Conservation (phyloP, 2,329 filamentous ascomycete genomes). For the Pyricularia grisea region DNA sequence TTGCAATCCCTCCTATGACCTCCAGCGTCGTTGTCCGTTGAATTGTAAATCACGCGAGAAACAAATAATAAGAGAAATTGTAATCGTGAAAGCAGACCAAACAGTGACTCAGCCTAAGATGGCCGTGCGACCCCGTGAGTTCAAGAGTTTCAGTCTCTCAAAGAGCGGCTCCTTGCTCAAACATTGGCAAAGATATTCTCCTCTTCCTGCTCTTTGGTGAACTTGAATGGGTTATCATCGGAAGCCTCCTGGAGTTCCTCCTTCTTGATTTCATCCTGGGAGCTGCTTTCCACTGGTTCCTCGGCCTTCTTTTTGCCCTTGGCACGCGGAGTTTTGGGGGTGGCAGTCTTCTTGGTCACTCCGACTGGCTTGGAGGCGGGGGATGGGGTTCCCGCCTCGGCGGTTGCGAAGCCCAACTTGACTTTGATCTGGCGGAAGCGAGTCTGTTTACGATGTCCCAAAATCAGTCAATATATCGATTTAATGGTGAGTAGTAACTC, state of each 20-base stretch:
- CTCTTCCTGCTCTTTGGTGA: neutral
- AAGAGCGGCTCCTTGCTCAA: neutral
- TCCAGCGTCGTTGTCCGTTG: neutral
- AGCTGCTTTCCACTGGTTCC: neutral
- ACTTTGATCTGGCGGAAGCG: conserved; percentile 41
- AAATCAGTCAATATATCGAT: neutral
- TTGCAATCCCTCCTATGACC: no score
- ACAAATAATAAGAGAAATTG: neutral
- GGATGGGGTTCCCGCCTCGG: neutral
- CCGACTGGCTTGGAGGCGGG: neutral
- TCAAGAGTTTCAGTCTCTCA: neutral
- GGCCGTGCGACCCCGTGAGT: neutral
- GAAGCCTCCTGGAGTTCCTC: neutral
- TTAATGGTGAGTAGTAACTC: neutral
- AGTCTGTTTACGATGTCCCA: conserved; percentile 18
- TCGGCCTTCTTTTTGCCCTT: neutral
- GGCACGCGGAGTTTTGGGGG: neutral
- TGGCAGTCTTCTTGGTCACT: neutral
- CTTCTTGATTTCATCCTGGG: neutral
- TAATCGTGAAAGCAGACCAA: neutral
- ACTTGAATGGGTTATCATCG: neutral
- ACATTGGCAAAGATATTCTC: neutral
- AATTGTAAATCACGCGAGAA: neutral
- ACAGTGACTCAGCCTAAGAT: neutral
- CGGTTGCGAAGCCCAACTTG: conserved; percentile 29